Conservation (phyloP, 2,329 filamentous ascomycete genomes). For the Chalaropsis ovoidea region DNA sequence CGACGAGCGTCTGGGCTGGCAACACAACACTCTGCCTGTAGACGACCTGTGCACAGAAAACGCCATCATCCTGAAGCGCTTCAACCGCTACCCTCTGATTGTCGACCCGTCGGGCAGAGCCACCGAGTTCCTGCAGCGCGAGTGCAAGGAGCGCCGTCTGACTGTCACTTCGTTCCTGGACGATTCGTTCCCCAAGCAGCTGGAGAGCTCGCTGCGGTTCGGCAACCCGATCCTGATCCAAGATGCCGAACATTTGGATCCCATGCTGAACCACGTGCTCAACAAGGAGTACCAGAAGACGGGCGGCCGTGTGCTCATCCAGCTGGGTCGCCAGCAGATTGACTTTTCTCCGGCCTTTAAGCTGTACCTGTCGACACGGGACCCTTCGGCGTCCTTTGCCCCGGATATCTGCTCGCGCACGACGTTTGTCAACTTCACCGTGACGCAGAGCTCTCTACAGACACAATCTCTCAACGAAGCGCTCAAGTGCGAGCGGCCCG, state of each 20-base stretch:
- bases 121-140: constrained; percentile 88
- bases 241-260: constrained; percentile 93
- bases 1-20: constrained; percentile 90
- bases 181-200: constrained; percentile 93
- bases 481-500: constrained; percentile 90
- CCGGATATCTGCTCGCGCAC: constrained; percentile 97
- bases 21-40: constrained; percentile 83
- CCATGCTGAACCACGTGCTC: constrained; percentile 93
- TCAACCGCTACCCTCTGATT: constrained; percentile 96
- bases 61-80: constrained; percentile 90
- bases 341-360: constrained; percentile 97
- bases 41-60: constrained; percentile 98
- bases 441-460: constrained; percentile 96
- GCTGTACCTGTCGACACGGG: constrained; percentile 86
- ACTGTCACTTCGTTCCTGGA: constrained; percentile 98
- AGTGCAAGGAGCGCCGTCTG: constrained; percentile 84
- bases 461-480: constrained; percentile 97
- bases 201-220: constrained; percentile 93
- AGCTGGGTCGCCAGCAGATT: constrained; percentile 96
- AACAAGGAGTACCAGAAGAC: constrained; percentile 99
- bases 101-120: constrained; percentile 94
- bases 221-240: constrained; percentile 98
- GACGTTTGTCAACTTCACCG: constrained; percentile 98
- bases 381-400: constrained; percentile 89
- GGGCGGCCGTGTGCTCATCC: constrained; percentile 92